These are phyloP conservation scores for Psilocybe mexicana DNA, from an alignment of 1,284 basidiomycete species.

Conservation along the genomic window DNA sequence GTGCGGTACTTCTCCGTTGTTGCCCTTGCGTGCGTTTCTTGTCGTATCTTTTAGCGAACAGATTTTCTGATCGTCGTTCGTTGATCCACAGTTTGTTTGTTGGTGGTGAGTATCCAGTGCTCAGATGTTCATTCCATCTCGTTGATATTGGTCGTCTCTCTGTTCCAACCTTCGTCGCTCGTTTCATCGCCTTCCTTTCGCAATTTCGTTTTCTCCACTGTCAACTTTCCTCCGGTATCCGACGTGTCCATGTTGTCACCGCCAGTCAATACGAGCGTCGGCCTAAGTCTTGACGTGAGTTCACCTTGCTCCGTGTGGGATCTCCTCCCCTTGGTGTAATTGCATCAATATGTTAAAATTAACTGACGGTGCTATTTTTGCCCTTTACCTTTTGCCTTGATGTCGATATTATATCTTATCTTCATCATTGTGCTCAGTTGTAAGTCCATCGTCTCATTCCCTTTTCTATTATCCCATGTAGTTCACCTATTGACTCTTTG, in stretches of 20 bases:
- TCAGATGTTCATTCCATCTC: background rate
- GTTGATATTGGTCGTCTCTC: background rate
- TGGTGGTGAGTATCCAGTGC: slow-evolving; percentile 14
- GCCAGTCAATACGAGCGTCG: slow-evolving; percentile 18
- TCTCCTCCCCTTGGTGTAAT: background rate
- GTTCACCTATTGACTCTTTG: background rate
- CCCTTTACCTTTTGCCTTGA: background rate
- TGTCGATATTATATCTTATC: background rate
- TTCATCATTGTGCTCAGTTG: background rate
- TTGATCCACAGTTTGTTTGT: slow-evolving; percentile 15
- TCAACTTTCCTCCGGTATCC: background rate
- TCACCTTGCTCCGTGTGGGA: background rate
- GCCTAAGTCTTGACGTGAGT: slow-evolving; percentile 16
- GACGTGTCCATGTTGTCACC: background rate
- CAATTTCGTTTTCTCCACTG: background rate
- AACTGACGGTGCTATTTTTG: background rate
- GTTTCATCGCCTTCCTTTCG: background rate
- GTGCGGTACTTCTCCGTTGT: slow-evolving; percentile 22
- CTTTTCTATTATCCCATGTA: background rate
- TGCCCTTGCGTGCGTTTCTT: slow-evolving; percentile 18
- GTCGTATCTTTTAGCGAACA: background rate
- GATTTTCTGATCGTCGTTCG: background rate
- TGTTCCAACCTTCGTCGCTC: background rate
- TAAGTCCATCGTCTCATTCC: background rate
- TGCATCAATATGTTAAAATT: background rate